phyloP scores from a whole-genome alignment of 1,284 basidiomycete species.

The Macrocybe sp. region DNA sequence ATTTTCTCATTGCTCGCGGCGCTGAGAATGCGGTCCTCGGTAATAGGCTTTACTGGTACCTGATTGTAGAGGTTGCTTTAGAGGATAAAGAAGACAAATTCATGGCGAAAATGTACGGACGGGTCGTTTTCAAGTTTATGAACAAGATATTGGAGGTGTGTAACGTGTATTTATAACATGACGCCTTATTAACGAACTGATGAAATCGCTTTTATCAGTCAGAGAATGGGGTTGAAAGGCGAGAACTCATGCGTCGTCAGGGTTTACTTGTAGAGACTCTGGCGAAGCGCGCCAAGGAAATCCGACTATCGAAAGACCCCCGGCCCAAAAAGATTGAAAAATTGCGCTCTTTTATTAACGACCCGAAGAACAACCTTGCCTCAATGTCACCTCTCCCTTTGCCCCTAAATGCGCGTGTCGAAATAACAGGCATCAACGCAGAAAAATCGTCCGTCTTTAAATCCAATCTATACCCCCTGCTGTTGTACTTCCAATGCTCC shows the following conservation, averaged over 20 bases:
- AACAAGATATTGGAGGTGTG: constrained; percentile 79
- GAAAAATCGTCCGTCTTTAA: constrained; percentile 97
- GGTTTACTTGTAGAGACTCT: constrained; percentile 83
- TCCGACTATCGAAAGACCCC: constrained; percentile 87
- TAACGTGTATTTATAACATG: constrained; percentile 1
- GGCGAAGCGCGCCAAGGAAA: constrained; percentile 79
- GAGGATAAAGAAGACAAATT: constrained; percentile 81
- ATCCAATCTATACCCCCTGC: constrained; percentile 90
- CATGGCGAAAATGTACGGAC: constrained; percentile 88
- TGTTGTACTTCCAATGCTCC: constrained; percentile 84
- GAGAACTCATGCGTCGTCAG: constrained; percentile 81
- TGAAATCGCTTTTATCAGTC: constrained; percentile 35
- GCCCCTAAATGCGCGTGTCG: constrained; percentile 83
- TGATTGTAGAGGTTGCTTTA: constrained; percentile 87
- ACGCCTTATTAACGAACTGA: constrained; percentile 2
- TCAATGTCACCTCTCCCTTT: constrained; percentile 78
- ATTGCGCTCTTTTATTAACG: constrained; percentile 76
- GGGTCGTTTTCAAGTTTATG: constrained; percentile 87
- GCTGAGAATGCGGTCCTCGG: constrained; percentile 82
- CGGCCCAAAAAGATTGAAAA: constrained; percentile 98
- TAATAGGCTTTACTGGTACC: constrained; percentile 95
- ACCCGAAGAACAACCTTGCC: constrained; percentile 78
- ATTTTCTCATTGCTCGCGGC: constrained; percentile 86
- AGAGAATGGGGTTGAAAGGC: constrained; percentile 70
- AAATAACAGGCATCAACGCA: constrained; percentile 80